Base-by-base conservation (phyloP, 495 filamentous ascomycete species). In the Pseudomonodictys pantanalensis region DNA sequence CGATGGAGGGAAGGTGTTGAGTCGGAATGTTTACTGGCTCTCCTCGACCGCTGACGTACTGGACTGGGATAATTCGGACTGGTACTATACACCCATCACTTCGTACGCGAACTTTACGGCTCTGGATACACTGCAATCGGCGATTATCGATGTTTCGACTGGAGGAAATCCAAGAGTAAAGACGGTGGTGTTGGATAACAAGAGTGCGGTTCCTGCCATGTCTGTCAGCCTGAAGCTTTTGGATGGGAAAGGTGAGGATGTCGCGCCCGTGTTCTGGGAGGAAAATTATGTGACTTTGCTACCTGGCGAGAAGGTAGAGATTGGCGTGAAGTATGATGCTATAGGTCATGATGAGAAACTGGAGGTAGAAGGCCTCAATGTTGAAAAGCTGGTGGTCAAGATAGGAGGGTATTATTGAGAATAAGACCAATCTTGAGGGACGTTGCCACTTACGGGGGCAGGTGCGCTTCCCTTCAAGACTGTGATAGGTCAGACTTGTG, bases 21-120 rank as follows among this genome's bases (percentile, higher is more conserved):
- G 81, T 56, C 74, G 83, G 1, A 86, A 85, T 55, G 78, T 85
- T 0, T 87, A 86, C 72, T 86, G 85, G 85, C 60, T 86, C 0
- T 62, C 80, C 8, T 67, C 70, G 7, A 65, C 71, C 1, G 49
- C 72, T 0, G 83, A 86, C 55, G 72, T 68, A 4, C 62, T 86
- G 10, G 72, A 81, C 32, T 85, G 83, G 82, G 72, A 74, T 0
- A 69, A 76, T 0, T 82, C 83, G 7, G 78, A 72, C 1, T 87
- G 81, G 81, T 84, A 78, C 58, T 71, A 69, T 53, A 86, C 84
- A 0, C 84, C 82, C 0, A 79, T 84, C 1, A 78, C 71, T 8
- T 52, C 71, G 3, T 86, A 81, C 44, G 75, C 77, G 0, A 67
- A 86, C 50, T 83, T 75, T 60, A 80, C 74, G 0, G 72, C 75